phyloP scores from a whole-genome alignment of 2,329 filamentous ascomycete species.

The Cyphellophora europaea region DNA sequence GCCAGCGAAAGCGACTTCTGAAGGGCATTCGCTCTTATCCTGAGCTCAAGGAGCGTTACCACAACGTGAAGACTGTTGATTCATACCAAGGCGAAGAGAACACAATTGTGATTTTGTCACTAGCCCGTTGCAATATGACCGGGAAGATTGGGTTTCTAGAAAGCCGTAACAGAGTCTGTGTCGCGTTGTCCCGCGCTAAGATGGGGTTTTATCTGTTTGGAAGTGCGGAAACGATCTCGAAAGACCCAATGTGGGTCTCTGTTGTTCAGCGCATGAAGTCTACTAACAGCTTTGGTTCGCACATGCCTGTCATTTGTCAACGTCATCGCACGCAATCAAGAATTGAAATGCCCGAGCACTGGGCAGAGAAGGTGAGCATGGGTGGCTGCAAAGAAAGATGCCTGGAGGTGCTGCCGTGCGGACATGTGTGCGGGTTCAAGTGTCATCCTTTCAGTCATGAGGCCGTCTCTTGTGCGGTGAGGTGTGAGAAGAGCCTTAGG shows the following conservation, averaged over 20 bases:
- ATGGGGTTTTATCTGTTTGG: slow-evolving; percentile 80
- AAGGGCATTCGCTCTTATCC: slow-evolving; percentile 32
- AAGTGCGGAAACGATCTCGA: slow-evolving; percentile 48
- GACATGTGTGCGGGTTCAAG: slow-evolving; percentile 40
- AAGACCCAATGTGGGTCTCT: slow-evolving; percentile 42
- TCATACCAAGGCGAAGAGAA: slow-evolving; percentile 91
- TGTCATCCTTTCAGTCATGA: slow-evolving; percentile 39
- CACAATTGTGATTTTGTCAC: slow-evolving; percentile 67
- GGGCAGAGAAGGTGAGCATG: slow-evolving; percentile 38
- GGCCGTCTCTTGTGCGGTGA: slow-evolving; percentile 24
- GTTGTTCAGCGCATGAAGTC: slow-evolving; percentile 35
- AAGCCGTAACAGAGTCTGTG: slow-evolving; percentile 54
- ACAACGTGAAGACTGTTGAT: slow-evolving; percentile 72
- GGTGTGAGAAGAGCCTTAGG: slow-evolving; percentile 21
- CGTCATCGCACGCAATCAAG: slow-evolving; percentile 46
- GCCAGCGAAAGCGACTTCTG: slow-evolving; percentile 61
- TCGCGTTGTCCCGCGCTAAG: slow-evolving; percentile 60
- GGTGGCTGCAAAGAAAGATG: slow-evolving; percentile 47
- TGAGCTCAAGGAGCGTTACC: slow-evolving; percentile 33
- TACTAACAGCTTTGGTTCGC: slow-evolving; percentile 33
- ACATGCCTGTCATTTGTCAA: slow-evolving; percentile 54
- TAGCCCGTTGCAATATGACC: slow-evolving; percentile 59
- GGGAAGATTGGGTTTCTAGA: slow-evolving; percentile 63
- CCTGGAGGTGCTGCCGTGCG: slow-evolving; percentile 34
- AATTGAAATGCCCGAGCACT: slow-evolving; percentile 29